Evolutionary conservation across 371 early-diverging fungal genomes (phyloP), one percentile per base, ranked within the genome.

Genomic region (Syncephalis plumigaleata): DNA sequence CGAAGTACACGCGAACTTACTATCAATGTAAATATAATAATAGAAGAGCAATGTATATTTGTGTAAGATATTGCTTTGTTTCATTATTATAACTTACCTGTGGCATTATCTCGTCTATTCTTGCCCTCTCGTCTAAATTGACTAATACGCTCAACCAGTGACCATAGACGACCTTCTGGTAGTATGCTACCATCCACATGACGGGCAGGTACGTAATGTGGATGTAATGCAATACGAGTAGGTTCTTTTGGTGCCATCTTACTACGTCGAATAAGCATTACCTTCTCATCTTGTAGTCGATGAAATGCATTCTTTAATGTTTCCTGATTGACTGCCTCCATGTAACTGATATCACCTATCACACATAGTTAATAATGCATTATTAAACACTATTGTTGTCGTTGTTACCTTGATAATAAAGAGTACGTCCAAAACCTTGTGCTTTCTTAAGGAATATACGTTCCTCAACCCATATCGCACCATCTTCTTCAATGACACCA

Each of bases 301-400:
- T 61, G 63, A 47, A 84, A 72, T 20, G 83, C 85, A 53, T 82
- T 84, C 53, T 72, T 78, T 40, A 88, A 46, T 0, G 86, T 88
- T 53, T 88, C 89, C 58, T 82, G 84, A 59, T 86, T 88, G 46
- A 83, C 72, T 5, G 89, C 79, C 54, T 88, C 89, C 50, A 88
- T 68, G 59, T 84, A 85, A 21, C 71, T 71, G 26, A 86, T 55
- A 51, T 85, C 86, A 11, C 31, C 31, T 31, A 31, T 31, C 7
- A 31, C 31, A 4, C n/a, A n/a, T n/a, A n/a, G n/a, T n/a, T n/a
- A n/a, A n/a, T n/a, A n/a, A n/a, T n/a, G n/a, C n/a, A n/a, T n/a
- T n/a, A n/a, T n/a, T n/a, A n/a, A n/a, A n/a, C n/a, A n/a, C n/a
- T n/a, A n/a, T n/a, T n/a, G n/a, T n/a, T n/a, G n/a, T n/a, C n/a